Conservation (phyloP, 208 protist genomes). For the Endotrypanum monterogeii region DNA sequence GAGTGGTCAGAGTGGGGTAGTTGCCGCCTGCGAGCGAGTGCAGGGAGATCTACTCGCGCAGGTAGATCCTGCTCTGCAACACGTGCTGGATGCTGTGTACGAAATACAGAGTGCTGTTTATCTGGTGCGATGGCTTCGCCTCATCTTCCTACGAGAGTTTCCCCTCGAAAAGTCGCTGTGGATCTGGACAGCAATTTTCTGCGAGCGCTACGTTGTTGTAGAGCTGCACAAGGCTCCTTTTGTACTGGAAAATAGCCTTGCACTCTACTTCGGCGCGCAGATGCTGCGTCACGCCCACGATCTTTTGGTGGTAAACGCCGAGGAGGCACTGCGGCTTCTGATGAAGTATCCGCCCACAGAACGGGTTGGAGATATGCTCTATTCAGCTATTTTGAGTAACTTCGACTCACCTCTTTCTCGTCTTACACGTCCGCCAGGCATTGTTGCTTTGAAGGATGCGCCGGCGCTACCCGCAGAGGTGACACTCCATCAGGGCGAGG, state of each 20-base stretch:
- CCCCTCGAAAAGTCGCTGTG: conserved; percentile 52
- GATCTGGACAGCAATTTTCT: conserved; percentile 85
- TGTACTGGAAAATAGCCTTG: conserved; percentile 41
- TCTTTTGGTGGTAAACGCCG: conserved; percentile 38
- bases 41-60: conserved; percentile 55
- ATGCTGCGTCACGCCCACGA: conserved; percentile 62
- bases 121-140: conserved; percentile 86
- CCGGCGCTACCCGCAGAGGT: conserved; percentile 22
- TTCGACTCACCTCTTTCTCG: conserved; percentile 13
- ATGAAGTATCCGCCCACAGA: conserved; percentile 87
- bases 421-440: conserved; percentile 10
- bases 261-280: conserved; percentile 53
- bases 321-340: conserved; percentile 50
- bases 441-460: conserved; percentile 5
- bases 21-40: conserved; percentile 46
- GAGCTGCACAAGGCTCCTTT: conserved; percentile 14
- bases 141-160: conserved; percentile 90
- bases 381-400: conserved; percentile 16
- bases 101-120: conserved; percentile 80
- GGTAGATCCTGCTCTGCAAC: conserved; percentile 59
- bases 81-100: conserved; percentile 66
- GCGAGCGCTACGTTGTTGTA: conserved; percentile 45
- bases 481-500: conserved; percentile 39
- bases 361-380: conserved; percentile 35
- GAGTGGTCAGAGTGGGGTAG: conserved; percentile 36